Percentiles rank a stretch among this genome's conserved stretches.
phyloP scores from a whole-genome alignment of 345 rosid species.

The Eucalyptus albens region DNA sequence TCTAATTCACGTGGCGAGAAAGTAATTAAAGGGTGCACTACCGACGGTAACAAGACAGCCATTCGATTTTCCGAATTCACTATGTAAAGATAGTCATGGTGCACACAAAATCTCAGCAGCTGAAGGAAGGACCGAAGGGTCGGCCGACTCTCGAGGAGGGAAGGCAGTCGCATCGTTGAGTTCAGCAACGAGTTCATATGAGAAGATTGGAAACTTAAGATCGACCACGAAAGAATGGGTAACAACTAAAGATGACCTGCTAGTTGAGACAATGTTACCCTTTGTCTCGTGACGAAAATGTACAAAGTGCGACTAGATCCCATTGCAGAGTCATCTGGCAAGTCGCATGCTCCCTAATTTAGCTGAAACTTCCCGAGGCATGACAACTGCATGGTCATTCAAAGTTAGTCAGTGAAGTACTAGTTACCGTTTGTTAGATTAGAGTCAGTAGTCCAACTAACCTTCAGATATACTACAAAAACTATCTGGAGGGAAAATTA shows the following conservation, averaged over 20 bases:
- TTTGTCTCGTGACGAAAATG: not conserved
- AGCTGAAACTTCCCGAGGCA: slow-evolving; percentile 31
- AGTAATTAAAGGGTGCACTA: not conserved
- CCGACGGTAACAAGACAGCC: not conserved
- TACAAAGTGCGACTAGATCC: not conserved
- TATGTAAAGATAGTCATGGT: not conserved
- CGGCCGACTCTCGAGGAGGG: not conserved
- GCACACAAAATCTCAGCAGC: not conserved
- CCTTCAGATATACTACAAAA: slow-evolving; percentile 46
- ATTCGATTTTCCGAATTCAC: not conserved
- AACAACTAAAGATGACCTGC: not conserved
- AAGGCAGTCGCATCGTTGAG: not conserved
- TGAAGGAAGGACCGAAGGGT: not conserved
- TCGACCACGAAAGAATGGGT: not conserved
- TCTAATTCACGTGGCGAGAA: not conserved
- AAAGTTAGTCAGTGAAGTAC: not conserved
- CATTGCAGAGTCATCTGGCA: not conserved
- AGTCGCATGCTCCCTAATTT: not conserved
- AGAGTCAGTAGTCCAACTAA: not conserved
- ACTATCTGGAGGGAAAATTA: slow-evolving; percentile 36
- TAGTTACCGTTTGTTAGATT: not conserved
- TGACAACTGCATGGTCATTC: slow-evolving; percentile 11
- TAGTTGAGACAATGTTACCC: not conserved
- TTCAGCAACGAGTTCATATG: not conserved
- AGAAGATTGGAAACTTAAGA: not conserved